These are phyloP conservation scores for Symbiodinium natans DNA, from an alignment of 73 alveolate species.

Conservation along the genomic window DNA sequence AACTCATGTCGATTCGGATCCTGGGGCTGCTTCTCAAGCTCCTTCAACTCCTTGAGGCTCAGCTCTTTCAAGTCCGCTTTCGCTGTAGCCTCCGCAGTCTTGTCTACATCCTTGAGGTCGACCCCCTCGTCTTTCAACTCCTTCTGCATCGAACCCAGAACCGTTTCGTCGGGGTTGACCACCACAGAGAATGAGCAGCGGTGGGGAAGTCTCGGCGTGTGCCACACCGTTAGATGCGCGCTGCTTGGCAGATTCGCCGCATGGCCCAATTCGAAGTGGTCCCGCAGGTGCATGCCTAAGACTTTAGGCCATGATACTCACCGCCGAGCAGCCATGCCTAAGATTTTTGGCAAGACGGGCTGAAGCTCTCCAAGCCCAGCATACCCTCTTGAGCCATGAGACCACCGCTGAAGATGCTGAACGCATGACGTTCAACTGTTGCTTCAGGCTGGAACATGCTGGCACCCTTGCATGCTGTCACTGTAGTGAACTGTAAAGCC, in stretches of 20 bases:
- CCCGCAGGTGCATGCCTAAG: not conserved
- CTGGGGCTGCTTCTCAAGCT: not conserved
- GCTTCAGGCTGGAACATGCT: too few relatives aligned
- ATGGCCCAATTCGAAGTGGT: not conserved
- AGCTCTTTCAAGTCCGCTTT: not conserved
- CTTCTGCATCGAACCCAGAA: not conserved
- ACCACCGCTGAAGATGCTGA: too few relatives aligned
- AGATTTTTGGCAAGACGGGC: too few relatives aligned
- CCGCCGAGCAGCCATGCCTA: not conserved
- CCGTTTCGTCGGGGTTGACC: not conserved
- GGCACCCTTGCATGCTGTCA: too few relatives aligned
- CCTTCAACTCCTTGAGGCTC: not conserved
- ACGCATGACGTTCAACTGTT: too few relatives aligned
- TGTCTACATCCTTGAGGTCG: not conserved
- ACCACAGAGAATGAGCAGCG: not conserved
- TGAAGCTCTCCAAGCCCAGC: too few relatives aligned
- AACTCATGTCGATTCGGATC: conserved; percentile 49
- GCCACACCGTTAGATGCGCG: not conserved
- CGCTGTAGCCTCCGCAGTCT: not conserved
- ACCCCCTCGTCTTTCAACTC: not conserved
- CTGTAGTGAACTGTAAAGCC: too few relatives aligned
- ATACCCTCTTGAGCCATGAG: too few relatives aligned
- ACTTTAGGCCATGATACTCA: not conserved
- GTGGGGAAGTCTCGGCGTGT: not conserved
- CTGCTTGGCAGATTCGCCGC: not conserved